A percentile compares a stretch with the other conserved stretches of the same genome.
phyloP scores from a whole-genome alignment of 139 green algal species.

The Ettlia oleoabundans region DNA sequence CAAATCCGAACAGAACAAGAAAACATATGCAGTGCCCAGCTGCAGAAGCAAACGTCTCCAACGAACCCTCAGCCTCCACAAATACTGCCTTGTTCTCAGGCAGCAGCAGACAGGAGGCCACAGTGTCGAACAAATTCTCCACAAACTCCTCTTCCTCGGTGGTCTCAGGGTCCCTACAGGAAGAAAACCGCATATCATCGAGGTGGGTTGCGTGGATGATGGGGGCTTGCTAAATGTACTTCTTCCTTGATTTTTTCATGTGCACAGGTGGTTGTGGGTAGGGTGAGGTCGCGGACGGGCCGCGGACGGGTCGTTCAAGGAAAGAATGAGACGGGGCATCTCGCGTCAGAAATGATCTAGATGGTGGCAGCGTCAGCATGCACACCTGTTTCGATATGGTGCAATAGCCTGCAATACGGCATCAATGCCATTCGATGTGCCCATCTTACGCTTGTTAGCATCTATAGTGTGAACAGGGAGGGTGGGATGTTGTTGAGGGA shows the following conservation, averaged over 20 bases:
- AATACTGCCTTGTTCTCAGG: conserved; percentile 72
- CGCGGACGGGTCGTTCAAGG: no score
- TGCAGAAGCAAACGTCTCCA: background rate
- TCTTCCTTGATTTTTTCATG: no score
- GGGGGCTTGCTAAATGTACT: no score
- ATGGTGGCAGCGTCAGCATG: background rate
- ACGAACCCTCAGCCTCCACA: conserved; percentile 48
- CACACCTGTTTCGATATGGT: conserved; percentile 66
- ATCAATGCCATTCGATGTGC: conserved; percentile 80
- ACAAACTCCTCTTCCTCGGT: conserved; percentile 85
- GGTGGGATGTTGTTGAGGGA: background rate
- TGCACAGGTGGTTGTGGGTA: no score
- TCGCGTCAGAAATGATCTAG: no score
- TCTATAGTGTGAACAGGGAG: no score
- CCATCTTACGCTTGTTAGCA: conserved; percentile 75
- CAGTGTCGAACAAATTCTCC: conserved; percentile 90
- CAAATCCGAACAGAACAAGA: no score
- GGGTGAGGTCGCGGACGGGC: no score
- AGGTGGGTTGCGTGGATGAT: no score
- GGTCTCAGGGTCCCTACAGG: conserved; percentile 44
- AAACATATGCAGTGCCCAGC: background rate
- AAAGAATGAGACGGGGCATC: no score
- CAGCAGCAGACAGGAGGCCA: conserved; percentile 85
- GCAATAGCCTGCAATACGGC: conserved; percentile 76
- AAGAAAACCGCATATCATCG: no score